These are phyloP conservation scores for Asterochloris sp. DNA, from an alignment of 139 green algal genomes.

Conservation along the genomic window DNA sequence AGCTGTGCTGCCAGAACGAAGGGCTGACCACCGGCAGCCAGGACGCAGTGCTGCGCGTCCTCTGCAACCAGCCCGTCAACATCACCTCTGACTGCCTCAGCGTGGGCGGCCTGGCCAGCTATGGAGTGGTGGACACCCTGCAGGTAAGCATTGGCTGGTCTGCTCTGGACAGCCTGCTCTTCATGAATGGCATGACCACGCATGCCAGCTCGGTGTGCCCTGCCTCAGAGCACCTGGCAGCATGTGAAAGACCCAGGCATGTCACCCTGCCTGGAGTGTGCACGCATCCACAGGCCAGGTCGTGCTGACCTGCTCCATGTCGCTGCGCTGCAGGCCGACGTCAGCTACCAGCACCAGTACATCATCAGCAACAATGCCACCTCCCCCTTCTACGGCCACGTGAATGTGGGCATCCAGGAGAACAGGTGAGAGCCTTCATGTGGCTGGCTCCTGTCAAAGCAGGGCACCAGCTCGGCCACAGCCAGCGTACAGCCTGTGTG, in stretches of 20 bases:
- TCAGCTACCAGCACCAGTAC: constrained; percentile 2
- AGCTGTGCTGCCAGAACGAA: constrained; percentile 8
- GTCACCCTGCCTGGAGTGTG: no score
- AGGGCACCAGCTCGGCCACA: no score
- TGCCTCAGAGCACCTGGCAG: no score
- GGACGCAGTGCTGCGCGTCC: background rate
- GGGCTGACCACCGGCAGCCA: background rate
- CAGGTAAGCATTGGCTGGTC: no score
- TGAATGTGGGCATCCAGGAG: background rate
- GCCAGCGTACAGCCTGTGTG: no score
- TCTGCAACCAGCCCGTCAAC: constrained; percentile 10
- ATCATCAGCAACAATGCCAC: background rate
- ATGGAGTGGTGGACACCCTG: background rate
- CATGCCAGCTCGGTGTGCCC: no score
- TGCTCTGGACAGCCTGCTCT: no score
- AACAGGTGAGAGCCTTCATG: background rate
- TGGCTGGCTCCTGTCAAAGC: background rate
- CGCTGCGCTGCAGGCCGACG: background rate
- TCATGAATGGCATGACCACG: no score
- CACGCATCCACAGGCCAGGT: no score
- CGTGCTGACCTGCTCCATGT: no score
- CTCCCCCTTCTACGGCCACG: background rate
- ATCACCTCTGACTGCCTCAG: constrained; percentile 1
- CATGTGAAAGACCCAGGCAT: no score
- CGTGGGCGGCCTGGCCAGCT: background rate